phyloP scores from a whole-genome alignment of 1,284 basidiomycete genomes.

The Boletus semigastroideus region DNA sequence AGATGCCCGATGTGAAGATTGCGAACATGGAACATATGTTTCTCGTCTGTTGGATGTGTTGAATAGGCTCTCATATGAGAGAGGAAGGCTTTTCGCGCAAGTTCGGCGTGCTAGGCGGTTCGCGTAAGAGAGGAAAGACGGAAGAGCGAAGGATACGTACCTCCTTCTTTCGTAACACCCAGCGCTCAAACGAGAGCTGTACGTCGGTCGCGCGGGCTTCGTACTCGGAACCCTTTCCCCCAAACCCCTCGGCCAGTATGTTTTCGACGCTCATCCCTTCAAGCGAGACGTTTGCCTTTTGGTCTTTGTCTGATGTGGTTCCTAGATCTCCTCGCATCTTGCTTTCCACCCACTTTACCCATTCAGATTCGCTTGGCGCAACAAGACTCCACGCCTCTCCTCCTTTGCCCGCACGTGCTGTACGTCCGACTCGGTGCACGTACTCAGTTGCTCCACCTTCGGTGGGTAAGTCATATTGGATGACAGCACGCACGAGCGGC shows the following conservation, averaged over 20 bases:
- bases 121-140: not conserved
- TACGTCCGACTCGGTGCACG: slow-evolving; percentile 95
- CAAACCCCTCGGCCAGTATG: slow-evolving; percentile 81
- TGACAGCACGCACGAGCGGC: slow-evolving; percentile 89
- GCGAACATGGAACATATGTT: slow-evolving; percentile 93
- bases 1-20: slow-evolving; percentile 94
- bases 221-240: slow-evolving; percentile 77
- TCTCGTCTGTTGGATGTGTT: slow-evolving; percentile 94
- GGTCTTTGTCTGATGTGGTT: slow-evolving; percentile 27
- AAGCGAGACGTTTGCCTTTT: slow-evolving; percentile 50
- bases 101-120: slow-evolving; percentile 59
- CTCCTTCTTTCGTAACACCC: slow-evolving; percentile 78
- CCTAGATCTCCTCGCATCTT: slow-evolving; percentile 63
- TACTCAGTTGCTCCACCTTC: slow-evolving; percentile 98
- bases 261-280: slow-evolving; percentile 66
- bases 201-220: slow-evolving; percentile 94
- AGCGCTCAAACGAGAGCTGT: slow-evolving; percentile 92
- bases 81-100: slow-evolving; percentile 85
- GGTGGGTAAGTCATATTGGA: slow-evolving; percentile 97
- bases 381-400: slow-evolving; percentile 96
- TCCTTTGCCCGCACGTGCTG: slow-evolving; percentile 91
- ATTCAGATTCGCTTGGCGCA: slow-evolving; percentile 80
- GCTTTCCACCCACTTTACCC: slow-evolving; percentile 85
- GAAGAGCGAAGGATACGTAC: slow-evolving; percentile 43
- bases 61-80: slow-evolving; percentile 97